Conservation (phyloP, 768 basidiomycete genomes). For the Boletus patriciae region DNA sequence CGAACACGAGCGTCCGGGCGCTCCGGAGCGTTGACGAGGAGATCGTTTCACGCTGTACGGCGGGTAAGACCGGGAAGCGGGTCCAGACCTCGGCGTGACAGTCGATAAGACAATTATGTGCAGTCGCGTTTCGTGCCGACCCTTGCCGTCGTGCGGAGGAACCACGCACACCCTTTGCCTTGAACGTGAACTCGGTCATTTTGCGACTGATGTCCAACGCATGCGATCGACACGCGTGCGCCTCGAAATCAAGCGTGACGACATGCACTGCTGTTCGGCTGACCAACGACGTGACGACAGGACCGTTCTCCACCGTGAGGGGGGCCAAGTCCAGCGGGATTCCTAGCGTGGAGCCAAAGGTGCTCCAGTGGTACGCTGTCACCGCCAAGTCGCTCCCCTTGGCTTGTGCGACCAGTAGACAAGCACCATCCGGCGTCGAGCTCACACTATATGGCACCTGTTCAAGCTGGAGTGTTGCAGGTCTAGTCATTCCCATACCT, state of each 20-base stretch:
- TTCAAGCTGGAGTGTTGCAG: constrained; percentile 43
- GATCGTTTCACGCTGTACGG: constrained; percentile 47
- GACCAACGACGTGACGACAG: constrained; percentile 47
- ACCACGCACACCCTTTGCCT: constrained; percentile 37
- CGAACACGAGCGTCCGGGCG: constrained; percentile 42
- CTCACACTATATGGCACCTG: constrained; percentile 31
- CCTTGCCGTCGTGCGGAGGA: constrained; percentile 9
- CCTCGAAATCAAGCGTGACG: constrained; percentile 37
- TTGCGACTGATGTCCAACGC: constrained; percentile 55
- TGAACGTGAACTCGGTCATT: constrained; percentile 56
- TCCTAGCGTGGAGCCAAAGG: constrained; percentile 53
- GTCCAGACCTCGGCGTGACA: constrained; percentile 60
- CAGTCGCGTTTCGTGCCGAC: constrained; percentile 14
- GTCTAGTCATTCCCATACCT: constrained; percentile 30
- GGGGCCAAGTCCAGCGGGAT: constrained; percentile 37
- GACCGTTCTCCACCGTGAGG: constrained; percentile 19
- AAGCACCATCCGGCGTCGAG: constrained; percentile 57
- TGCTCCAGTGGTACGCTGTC: constrained; percentile 53
- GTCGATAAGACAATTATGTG: constrained; percentile 53
- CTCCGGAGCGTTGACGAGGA: constrained; percentile 35
- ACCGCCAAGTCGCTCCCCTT: constrained; percentile 19
- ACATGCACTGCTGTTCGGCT: constrained; percentile 44
- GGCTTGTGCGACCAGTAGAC: constrained; percentile 40
- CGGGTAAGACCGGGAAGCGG: constrained; percentile 57
- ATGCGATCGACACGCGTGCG: constrained; percentile 40